These are phyloP conservation scores for Aspergillus homomorphus DNA, from an alignment of 495 filamentous ascomycete species.

Conservation along the genomic window DNA sequence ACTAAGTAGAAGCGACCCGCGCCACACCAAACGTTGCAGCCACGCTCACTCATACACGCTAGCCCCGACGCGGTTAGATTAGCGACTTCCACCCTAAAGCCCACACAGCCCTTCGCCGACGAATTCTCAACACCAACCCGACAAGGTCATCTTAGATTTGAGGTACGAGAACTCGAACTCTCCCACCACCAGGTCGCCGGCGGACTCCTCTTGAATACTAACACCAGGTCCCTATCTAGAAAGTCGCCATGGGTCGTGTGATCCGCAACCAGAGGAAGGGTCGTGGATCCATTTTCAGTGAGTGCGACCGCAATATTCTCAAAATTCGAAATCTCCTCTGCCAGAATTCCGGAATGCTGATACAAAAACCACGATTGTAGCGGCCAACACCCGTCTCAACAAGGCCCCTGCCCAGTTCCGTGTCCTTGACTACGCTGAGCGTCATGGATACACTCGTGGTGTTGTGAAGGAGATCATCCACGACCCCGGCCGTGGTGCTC, in stretches of 20 bases:
- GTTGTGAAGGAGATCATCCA: slow-evolving; percentile 99
- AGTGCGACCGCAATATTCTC: slow-evolving; percentile 43
- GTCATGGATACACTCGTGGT: slow-evolving; percentile 94
- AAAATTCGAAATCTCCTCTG: slow-evolving; percentile 6
- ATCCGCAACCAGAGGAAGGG: slow-evolving; percentile 99
- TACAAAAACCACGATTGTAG: slow-evolving; percentile 40
- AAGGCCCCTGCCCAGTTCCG: slow-evolving; percentile 92
- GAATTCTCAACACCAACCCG: slow-evolving; percentile 49
- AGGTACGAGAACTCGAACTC: slow-evolving; percentile 41
- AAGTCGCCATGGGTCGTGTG: slow-evolving; percentile 68
- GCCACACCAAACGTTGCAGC: slow-evolving; percentile 15
- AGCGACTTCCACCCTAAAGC: slow-evolving; percentile 49
- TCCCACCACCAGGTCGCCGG: slow-evolving; percentile 35
- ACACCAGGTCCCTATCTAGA: slow-evolving; percentile 39
- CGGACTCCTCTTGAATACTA: slow-evolving; percentile 38
- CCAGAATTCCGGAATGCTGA: slow-evolving; percentile 38
- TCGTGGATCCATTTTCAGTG: slow-evolving; percentile 97
- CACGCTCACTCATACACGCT: slow-evolving; percentile 25
- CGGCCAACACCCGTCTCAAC: slow-evolving; percentile 86
- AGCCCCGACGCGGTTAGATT: slow-evolving; percentile 44
- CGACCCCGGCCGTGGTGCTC: slow-evolving; percentile 96
- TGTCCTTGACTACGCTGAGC: slow-evolving; percentile 89
- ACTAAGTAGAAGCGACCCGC: slow-evolving; percentile 2
- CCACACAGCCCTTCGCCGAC: slow-evolving; percentile 46
- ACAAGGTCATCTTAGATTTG: slow-evolving; percentile 49